Evolutionary conservation across 2,329 filamentous ascomycete genomes (phyloP).

Genomic region (Sporothrix globosa): DNA sequence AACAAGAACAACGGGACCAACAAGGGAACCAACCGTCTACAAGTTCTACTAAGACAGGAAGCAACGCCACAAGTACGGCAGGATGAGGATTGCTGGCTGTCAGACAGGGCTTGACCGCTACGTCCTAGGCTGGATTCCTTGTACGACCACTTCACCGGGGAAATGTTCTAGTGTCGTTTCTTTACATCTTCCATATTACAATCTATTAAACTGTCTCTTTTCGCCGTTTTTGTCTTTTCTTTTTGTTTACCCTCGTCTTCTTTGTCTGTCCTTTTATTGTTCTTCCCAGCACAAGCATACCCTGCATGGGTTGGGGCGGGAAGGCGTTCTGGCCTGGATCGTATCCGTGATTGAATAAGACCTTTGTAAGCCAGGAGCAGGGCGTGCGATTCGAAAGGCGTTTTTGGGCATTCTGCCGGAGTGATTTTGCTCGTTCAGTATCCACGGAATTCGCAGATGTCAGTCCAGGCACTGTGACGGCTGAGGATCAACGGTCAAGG

Average conservation of each 20-base stretch:
- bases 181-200: background rate
- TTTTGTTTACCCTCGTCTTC: background rate
- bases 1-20: background rate
- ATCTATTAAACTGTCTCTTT: background rate
- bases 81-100: background rate
- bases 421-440: background rate
- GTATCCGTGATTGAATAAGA: slow-evolving; percentile 12
- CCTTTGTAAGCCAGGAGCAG: slow-evolving; percentile 22
- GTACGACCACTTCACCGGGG: background rate
- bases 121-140: background rate
- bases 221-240: too few species aligned
- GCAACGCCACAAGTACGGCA: background rate
- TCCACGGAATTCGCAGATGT: background rate
- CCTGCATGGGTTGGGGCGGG: slow-evolving; percentile 1
- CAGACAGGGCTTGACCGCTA: background rate
- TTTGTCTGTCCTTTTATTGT: background rate
- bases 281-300: background rate
- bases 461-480: slow-evolving; percentile 14
- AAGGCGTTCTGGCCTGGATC: background rate
- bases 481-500: slow-evolving; percentile 1
- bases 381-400: background rate
- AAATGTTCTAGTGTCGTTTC: background rate
- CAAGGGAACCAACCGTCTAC: too few species aligned
- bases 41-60: slow-evolving; percentile 13
- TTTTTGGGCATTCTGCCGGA: too few species aligned